Evolutionary conservation across 2,329 filamentous ascomycete species (phyloP), one percentile per base, ranked within the genome.

Genomic region (Neopestalotiopsis sp.): DNA sequence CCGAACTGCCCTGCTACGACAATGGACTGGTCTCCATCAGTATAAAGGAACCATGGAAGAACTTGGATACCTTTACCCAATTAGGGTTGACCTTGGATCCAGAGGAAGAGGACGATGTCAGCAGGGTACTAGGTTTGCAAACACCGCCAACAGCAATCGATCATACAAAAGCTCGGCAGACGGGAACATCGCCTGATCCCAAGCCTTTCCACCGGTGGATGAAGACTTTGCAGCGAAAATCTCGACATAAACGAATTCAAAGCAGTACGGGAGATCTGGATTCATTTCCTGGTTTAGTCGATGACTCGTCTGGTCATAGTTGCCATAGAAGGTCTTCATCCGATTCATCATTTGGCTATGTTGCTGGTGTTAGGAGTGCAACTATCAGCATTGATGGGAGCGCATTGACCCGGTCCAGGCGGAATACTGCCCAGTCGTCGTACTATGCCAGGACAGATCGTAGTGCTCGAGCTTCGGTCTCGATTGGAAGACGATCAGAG

Each of bases 331-430:
- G 89, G 67, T 89, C 88, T 7, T 92, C 91, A 2, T 93, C 93
- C 13, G 87, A 87, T 1, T 94, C 92, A 6, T 97, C 94, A 0
- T 90, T 93, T 70, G 92, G 88, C 1, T 94, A 95, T 76, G 89
- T 98, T 53, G 89, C 91, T n/a, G 91, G 89, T 17, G 87, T 97
- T 73, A 94, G 92, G 77, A 96, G 94, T 71, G 92, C 93, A 66
- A 95, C 92, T 69, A 86, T 94, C 70, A 97, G 94, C 70, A 83
- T 95, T 69, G 88, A 90, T 62, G 94, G 91, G 73, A 97, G 93
- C 79, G 84, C 92, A 69, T 84, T 89, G 61, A 88, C 89, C 40
- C 87, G 88, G 66, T 91, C 91, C 12, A 86, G 86, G 69, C 84
- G 80, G 70, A 84, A 84, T 66, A 85, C 83, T 9, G 78, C 81